Evolutionary conservation across 2,329 filamentous ascomycete genomes (phyloP), one percentile per base, ranked within the genome.

Genomic region (Colletotrichum liriopes): DNA sequence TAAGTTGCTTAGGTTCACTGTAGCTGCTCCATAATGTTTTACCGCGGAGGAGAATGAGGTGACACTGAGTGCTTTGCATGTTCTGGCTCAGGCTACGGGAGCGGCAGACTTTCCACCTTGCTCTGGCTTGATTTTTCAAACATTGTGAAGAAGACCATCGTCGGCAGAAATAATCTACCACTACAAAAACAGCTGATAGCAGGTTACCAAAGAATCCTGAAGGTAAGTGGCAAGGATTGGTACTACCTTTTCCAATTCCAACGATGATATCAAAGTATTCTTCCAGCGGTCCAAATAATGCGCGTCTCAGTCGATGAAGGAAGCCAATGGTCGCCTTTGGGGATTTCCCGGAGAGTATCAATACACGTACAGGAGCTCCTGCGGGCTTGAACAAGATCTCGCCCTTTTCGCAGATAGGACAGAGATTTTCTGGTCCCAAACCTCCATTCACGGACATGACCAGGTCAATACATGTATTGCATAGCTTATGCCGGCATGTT

Each of bases 251-350:
- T 16, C 32, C 51, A 32, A 20, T 16, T 9, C 12, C 51, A 9
- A 54, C n/a, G 14, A 54, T 32, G 18, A 54, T 32, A 6, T 54
- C 51, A 54, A 54, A 54, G 26, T 54, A 54, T 18, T 54, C 51
- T 54, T 54, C 51, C 12, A 54, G 51, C 12, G 26, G 51, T 7
- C 51, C 51, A 7, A 54, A 18, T 23, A 54, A 54, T 14, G 51
- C 51, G 51, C 51, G 51, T 18, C 51, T 14, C 51, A 54, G 18
- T 16, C 51, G 51, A 54, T 32, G 26, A 54, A 54, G 51, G 29
- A 54, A 54, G 51, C 51, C 29, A 9, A 54, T 16, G 12, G 51
- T 54, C 14, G 26, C 51, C 29, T 18, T 14, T 2, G 51, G 29
- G 18, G 26, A 9, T 23, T 18, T 54, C 14, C 51, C 51, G 12